Conservation (phyloP, 78 protist species). For the Dictyostelium purpureum region DNA sequence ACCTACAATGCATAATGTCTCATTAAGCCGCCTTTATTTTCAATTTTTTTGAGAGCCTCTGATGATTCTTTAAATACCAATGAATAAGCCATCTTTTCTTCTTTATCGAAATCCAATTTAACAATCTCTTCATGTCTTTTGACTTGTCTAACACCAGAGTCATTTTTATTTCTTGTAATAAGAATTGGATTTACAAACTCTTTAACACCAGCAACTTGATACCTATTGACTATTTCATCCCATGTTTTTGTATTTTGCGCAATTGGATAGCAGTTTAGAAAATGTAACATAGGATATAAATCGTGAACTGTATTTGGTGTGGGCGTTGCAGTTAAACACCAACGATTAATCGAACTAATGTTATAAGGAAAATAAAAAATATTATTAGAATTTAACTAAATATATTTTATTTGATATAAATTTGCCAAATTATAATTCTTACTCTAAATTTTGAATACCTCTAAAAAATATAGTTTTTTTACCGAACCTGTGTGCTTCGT, state of each 20-base stretch:
- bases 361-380: no score
- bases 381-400: no score
- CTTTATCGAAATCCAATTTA: neutral
- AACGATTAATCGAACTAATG: conserved; percentile 16
- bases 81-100: neutral
- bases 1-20: no score
- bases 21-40: neutral
- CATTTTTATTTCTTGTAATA: conserved; percentile 3
- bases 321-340: conserved; percentile 92
- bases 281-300: conserved; percentile 68
- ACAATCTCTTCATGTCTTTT: neutral
- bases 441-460: neutral
- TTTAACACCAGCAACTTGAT: neutral
- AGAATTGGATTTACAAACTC: conserved; percentile 44
- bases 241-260: conserved; percentile 15
- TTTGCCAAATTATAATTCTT: neutral
- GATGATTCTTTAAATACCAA: conserved; percentile 2
- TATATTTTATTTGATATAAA: no score
- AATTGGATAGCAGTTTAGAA: conserved; percentile 20
- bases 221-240: neutral
- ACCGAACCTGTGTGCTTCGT: conserved; percentile 42
- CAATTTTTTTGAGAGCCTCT: neutral
- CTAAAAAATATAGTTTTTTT: conserved; percentile 16
- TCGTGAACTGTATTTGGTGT: conserved; percentile 84
- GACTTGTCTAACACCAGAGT: neutral